These are phyloP conservation scores for Tulasnella sp. DNA, from an alignment of 768 basidiomycete genomes.

Conservation along the genomic window DNA sequence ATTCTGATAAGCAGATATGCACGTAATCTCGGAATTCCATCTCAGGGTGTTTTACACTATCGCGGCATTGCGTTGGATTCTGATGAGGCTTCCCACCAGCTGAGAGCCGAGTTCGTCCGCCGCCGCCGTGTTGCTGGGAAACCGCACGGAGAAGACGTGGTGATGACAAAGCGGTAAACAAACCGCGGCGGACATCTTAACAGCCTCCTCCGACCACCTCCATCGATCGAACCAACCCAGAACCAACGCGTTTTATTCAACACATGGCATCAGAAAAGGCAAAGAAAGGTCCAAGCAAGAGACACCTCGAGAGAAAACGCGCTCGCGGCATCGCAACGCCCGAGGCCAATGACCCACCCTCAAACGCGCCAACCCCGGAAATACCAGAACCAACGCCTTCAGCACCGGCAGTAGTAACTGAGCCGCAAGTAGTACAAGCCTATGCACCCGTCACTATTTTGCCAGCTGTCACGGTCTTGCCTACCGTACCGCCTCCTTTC, in stretches of 20 bases:
- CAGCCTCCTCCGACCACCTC: not conserved
- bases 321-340: not conserved
- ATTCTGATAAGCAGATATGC: no score
- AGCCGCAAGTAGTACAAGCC: not conserved
- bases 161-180: not conserved
- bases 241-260: not conserved
- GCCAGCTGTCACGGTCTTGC: not conserved
- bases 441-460: not conserved
- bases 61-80: no score
- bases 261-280: not conserved
- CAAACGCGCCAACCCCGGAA: not conserved
- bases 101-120: no score
- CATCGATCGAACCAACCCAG: not conserved
- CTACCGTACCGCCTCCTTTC: conserved; percentile 43
- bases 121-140: no score
- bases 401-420: not conserved
- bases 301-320: not conserved
- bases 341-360: not conserved
- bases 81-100: no score
- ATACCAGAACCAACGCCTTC: not conserved
- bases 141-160: not conserved
- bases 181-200: not conserved
- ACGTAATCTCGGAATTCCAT: no score
- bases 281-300: not conserved
- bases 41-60: no score